Percentiles rank a stretch among this genome's conserved stretches.
These are phyloP conservation scores for Candida vaughaniae DNA, from an alignment of 805 yeast species.

Conservation along the genomic window DNA sequence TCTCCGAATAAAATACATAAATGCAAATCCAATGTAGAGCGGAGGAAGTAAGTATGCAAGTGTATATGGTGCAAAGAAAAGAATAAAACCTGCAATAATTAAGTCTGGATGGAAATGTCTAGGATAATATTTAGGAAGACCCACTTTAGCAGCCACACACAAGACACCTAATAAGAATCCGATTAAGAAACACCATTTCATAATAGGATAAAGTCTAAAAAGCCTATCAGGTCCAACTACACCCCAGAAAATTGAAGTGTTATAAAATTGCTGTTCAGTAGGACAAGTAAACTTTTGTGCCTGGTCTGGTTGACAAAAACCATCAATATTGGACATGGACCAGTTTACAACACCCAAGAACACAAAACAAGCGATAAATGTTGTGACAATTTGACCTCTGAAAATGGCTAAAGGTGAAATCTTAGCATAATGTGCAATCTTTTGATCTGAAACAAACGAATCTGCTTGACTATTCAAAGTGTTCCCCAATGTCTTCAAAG, in stretches of 20 bases:
- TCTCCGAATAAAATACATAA: conserved; percentile 27
- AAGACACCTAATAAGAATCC: conserved; percentile 25
- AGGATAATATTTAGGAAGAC: conserved; percentile 16
- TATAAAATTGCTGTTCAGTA: conserved; percentile 34
- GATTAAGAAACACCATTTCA: conserved; percentile 32
- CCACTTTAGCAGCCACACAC: conserved; percentile 17
- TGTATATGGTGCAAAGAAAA: conserved; percentile 30
- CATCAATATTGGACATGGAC: conserved; percentile 25
- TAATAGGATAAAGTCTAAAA: conserved; percentile 29
- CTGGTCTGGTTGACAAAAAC: conserved; percentile 42
- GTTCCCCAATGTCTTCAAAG: conserved; percentile 58
- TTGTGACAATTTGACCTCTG: conserved; percentile 29
- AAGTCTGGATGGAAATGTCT: conserved; percentile 32
- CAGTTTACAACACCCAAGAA: conserved; percentile 26
- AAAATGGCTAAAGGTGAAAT: conserved; percentile 59
- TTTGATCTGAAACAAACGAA: conserved; percentile 52
- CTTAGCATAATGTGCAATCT: conserved; percentile 60
- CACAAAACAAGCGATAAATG: conserved; percentile 20
- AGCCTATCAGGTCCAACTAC: conserved; percentile 48
- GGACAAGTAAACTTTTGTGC: conserved; percentile 42
- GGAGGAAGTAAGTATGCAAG: conserved; percentile 27
- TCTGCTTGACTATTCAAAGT: conserved; percentile 57
- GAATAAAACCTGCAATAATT: conserved; percentile 26
- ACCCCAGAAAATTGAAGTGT: conserved; percentile 65
- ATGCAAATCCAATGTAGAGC: conserved; percentile 21